Evolutionary conservation across 2,329 filamentous ascomycete genomes (phyloP), one percentile per base, ranked within the genome.

Genomic region (Periconia digitata): DNA sequence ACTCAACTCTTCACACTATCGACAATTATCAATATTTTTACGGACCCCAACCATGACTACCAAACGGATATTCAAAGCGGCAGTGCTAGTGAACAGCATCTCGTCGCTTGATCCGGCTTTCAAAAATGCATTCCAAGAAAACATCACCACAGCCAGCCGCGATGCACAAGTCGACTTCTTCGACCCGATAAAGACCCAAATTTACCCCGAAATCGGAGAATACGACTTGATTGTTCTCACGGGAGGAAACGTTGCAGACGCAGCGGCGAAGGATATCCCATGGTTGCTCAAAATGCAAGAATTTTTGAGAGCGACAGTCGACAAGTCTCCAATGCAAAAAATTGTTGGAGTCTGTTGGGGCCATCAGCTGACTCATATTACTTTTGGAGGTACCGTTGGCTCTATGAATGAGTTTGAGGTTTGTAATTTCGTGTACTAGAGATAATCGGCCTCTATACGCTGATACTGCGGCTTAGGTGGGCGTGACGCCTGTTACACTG

Each of bases 111-210:
- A 46, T 35, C 15, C 20, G 21, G 20, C 10, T 21, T 46, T 46
- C 43, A 40, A 40, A 12, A 35, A 34, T 39, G 43, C 43, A 15
- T 46, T 46, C 27, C 6, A 32, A 29, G 20, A 29, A 23, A 15
- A 13, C 35, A 46, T 46, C 35, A 46, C 6, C 21, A 40, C 8
- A 20, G 43, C 43, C 23, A 4, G 10, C 27, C 24, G 13, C 24
- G 32, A 15, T n/a, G 21, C 43, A 21, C 43, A 46, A 40, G 22
- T 46, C 36, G 35, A 40, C 21, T 46, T 46, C 21, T 46, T 46
- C 43, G 43, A 46, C 27, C 43, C 43, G 17, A 39, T 46, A 29
- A 35, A 46, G 16, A 35, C 43, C 35, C 43, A 46, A 20, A 46
- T 27, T 29, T 46, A 46, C 15, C 43, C 43, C 16, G 34, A 29